Conservation (phyloP, 1,139 yeast species). For the Scheffersomyces lignicola region DNA sequence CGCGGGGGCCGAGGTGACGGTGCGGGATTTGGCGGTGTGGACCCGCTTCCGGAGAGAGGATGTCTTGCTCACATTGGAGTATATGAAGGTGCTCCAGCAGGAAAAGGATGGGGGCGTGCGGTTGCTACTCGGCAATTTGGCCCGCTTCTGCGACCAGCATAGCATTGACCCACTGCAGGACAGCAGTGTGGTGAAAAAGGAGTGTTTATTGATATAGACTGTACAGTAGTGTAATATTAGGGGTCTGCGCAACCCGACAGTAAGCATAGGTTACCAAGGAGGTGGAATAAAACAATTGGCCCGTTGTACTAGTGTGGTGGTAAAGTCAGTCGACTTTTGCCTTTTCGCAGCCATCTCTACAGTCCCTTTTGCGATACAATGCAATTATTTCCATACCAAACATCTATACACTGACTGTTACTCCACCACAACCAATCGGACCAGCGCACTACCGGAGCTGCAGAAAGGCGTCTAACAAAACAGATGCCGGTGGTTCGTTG, state of each 20-base stretch:
- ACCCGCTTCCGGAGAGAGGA: conserved; percentile 79
- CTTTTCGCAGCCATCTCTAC: too few species aligned
- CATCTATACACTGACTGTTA: too few species aligned
- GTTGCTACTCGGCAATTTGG: conserved; percentile 24
- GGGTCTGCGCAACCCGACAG: too few species aligned
- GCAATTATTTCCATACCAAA: too few species aligned
- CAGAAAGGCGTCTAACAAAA: conserved; percentile 74
- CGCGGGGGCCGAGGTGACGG: conserved; percentile 24
- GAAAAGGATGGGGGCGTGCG: conserved; percentile 13
- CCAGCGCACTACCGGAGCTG: conserved; percentile 54
- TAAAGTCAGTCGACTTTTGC: too few species aligned
- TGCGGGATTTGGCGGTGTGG: conserved; percentile 51
- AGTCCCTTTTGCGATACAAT: too few species aligned
- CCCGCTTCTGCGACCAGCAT: conserved; percentile 29
- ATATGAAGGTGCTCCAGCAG: conserved; percentile 51
- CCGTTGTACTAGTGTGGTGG: too few species aligned
- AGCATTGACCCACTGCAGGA: conserved; percentile 25
- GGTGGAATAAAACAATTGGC: too few species aligned
- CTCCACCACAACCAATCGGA: too few species aligned
- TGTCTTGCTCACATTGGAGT: conserved; percentile 59
- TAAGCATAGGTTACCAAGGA: too few species aligned
- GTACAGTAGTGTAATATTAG: too few species aligned
- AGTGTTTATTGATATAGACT: conserved; percentile 27
- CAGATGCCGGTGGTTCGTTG: conserved; percentile 60
- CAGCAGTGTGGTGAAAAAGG: conserved; percentile 25